Conservation (phyloP, 73 alveolate genomes). For the Durusdinium trenchii region DNA sequence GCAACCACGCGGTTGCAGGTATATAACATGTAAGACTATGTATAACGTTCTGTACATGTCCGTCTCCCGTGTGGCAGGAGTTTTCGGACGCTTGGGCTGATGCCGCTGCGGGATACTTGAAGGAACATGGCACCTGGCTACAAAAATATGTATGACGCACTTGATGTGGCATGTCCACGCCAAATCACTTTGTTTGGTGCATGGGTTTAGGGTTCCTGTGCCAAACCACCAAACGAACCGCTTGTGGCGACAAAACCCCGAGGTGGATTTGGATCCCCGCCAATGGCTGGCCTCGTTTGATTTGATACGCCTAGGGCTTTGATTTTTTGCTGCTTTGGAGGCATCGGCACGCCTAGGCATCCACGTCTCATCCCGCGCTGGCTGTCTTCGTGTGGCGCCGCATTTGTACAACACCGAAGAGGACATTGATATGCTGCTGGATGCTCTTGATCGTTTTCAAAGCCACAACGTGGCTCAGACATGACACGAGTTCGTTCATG, state of each 20-base stretch:
- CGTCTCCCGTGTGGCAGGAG: too few relatives aligned
- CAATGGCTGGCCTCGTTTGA: background rate
- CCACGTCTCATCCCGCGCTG: constrained; percentile 77
- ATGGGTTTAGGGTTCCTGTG: too few relatives aligned
- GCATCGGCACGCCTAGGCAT: constrained; percentile 12
- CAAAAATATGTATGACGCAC: too few relatives aligned
- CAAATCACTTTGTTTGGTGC: too few relatives aligned
- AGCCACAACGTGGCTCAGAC: background rate
- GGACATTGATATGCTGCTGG: constrained; percentile 43
- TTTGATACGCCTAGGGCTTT: background rate
- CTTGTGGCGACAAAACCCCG: too few relatives aligned
- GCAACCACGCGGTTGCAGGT: too few relatives aligned
- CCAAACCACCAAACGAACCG: too few relatives aligned
- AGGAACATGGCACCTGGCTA: background rate
- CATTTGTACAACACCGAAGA: constrained; percentile 52
- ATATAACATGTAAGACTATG: too few relatives aligned
- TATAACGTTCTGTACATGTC: too few relatives aligned
- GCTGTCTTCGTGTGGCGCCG: constrained; percentile 70
- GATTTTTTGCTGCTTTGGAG: background rate
- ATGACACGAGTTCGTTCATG: background rate
- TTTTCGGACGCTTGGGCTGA: constrained; percentile 88
- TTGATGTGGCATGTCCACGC: too few relatives aligned
- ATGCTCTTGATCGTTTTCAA: background rate
- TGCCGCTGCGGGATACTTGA: constrained; percentile 49
- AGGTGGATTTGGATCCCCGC: too few relatives aligned